Evolutionary conservation across 176 grass and related monocot species (phyloP), one percentile per base, ranked within the genome.

Genomic region (Triticum timopheevii): DNA sequence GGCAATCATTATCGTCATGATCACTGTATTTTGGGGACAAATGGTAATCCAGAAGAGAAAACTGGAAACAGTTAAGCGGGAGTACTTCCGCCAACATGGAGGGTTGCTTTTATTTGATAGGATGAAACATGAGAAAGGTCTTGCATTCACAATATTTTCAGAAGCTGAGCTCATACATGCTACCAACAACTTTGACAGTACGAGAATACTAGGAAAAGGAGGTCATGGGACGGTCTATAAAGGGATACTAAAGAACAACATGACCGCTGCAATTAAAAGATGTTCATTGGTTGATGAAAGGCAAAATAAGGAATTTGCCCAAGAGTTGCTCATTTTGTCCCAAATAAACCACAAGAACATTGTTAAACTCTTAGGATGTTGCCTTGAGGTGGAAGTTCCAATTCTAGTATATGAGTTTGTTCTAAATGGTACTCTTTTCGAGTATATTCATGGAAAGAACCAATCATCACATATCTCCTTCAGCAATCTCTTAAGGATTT

Each of bases 111-210:
- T 88, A 22, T 78, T 85, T 27, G 79, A 93, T 50, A 82, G 9
- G 73, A 93, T 90, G 86, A 88, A 1, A 7, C 85, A 63, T 38
- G 30, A 85, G 22, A 82, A 31, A 11, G 90, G 85, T 16, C 59
- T 80, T 82, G 45, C 69, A 12, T 88, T 91, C 49, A 88, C 10
- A 0, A 65, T 93, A 24, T 90, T 85, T 59, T 49, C 9, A 1
- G 82, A 90, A 82, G 82, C 34, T 35, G 92, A 88, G 67, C 78
- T 88, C 5, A 39, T 23, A 40, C 15, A 80, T 3, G 88, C 88
- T 1, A 93, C 82, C 65, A 52, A 93, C 35, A 82, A 88, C 61
- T 90, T 86, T 2, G 88, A 93, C 24, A 90, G 74, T 52, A 78
- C 73, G 3, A 63, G 30, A 64, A 45, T 93, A 39, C 39, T 93